phyloP scores from a whole-genome alignment of 345 rosid genomes.

The Boechera stricta region DNA sequence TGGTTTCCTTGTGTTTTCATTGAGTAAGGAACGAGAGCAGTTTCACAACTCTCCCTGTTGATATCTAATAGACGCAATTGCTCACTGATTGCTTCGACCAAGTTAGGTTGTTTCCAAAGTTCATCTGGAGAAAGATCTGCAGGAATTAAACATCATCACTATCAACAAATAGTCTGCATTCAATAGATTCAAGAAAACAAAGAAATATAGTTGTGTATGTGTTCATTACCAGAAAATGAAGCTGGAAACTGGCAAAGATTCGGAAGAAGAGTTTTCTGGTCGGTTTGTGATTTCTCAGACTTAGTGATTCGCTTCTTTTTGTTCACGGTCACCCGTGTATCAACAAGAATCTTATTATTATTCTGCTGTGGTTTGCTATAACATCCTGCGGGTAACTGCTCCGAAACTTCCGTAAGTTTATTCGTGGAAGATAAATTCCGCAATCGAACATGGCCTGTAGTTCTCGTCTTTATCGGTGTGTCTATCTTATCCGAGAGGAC shows the following conservation, averaged over 20 bases:
- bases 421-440: slow-evolving; percentile 53
- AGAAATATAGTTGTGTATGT: not conserved
- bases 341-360: slow-evolving; percentile 46
- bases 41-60: slow-evolving; percentile 50
- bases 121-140: slow-evolving; percentile 56
- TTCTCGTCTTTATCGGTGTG: slow-evolving; percentile 58
- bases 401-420: slow-evolving; percentile 37
- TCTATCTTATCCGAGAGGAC: slow-evolving; percentile 44
- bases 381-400: slow-evolving; percentile 34
- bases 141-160: slow-evolving; percentile 34
- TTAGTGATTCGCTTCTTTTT: slow-evolving; percentile 62
- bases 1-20: slow-evolving; percentile 51
- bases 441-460: slow-evolving; percentile 54
- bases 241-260: slow-evolving; percentile 43
- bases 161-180: slow-evolving; percentile 10
- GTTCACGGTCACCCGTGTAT: slow-evolving; percentile 43
- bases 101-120: slow-evolving; percentile 44
- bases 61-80: slow-evolving; percentile 58
- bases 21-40: slow-evolving; percentile 63
- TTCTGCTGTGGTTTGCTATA: slow-evolving; percentile 41
- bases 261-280: slow-evolving; percentile 45
- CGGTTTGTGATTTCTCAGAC: slow-evolving; percentile 42
- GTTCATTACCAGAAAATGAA: slow-evolving; percentile 50
- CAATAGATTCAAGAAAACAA: not conserved
- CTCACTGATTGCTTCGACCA: slow-evolving; percentile 56